Evolutionary conservation across 225 moss, liverwort and hornwort species (phyloP).

Genomic region (Anthoceros angustus): DNA sequence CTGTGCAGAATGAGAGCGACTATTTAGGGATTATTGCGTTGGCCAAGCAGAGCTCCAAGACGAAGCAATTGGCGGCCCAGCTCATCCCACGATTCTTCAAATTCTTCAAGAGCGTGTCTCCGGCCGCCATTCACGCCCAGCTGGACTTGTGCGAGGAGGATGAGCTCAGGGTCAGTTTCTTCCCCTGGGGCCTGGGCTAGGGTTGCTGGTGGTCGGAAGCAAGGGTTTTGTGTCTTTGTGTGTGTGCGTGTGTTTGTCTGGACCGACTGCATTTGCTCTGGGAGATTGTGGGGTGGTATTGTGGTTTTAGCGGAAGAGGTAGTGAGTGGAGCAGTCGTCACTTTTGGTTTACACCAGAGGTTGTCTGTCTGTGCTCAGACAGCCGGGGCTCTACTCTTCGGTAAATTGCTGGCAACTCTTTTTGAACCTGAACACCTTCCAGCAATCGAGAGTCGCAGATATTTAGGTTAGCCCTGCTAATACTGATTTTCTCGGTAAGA

Average conservation of each 20-base stretch:
- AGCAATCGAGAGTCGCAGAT: conserved; percentile 3
- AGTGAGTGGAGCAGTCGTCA: neutral
- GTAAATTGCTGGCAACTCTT: conserved; percentile 4
- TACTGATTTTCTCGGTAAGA: neutral
- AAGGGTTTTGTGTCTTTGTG: too few species aligned
- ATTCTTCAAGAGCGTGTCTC: conserved; percentile 56
- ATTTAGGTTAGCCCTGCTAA: conserved; percentile 4
- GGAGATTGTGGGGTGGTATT: neutral
- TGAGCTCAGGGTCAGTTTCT: conserved; percentile 69
- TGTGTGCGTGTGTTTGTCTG: neutral
- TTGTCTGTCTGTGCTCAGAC: conserved; percentile 4
- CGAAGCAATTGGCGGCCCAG: conserved; percentile 89
- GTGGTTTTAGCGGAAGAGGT: neutral
- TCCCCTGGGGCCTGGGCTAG: neutral
- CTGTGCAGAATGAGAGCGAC: conserved; percentile 80
- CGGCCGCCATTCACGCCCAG: conserved; percentile 93
- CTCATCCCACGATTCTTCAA: conserved; percentile 95
- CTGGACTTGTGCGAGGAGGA: conserved; percentile 99
- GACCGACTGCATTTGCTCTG: neutral
- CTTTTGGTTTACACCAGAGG: conserved; percentile 2
- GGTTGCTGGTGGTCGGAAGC: conserved; percentile 18
- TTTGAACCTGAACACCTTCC: conserved; percentile 3
- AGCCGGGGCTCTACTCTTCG: conserved; percentile 5
- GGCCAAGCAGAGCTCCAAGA: conserved; percentile 80
- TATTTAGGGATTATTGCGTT: conserved; percentile 89